Evolutionary conservation across 257 asterid genomes (phyloP), one percentile per base, ranked within the genome.

Genomic region (Linderniella brevidens): DNA sequence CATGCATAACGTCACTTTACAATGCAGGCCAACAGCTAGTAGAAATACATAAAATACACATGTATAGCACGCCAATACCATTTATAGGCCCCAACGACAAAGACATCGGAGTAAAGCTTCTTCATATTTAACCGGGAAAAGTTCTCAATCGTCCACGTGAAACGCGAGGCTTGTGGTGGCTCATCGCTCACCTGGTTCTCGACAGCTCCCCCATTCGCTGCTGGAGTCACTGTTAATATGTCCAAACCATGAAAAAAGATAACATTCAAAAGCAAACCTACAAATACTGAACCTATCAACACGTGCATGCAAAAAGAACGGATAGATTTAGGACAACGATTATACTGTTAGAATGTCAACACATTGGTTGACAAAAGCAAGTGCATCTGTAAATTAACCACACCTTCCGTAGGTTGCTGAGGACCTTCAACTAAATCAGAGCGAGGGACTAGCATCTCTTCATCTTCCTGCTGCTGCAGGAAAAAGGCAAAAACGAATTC

Each of bases 381-480:
- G 13, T 6, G 46, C 41, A 38, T 38, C 12, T 9, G 14, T 38
- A n/a, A 38, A 38, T 38, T 9, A 53, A 55, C 17, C 25, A 46
- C 67, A 78, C 95, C 93, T 84, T 84, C 93, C 93, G 80, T 75
- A 1, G 93, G 93, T n/a, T n/a, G n/a, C 78, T 66, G 95, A 59
- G 95, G 93, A 32, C 90, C 95, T 63, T 84, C 84, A 2, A 74
- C 90, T 35, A 73, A 51, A 55, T 80, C 93, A 39, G 96, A 56
- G 63, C 67, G 93, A 0, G 94, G 97, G 54, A 82, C 94, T 38
- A 86, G 72, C 94, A 79, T 86, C 77, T 82, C 96, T 63, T 86
- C 93, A 38, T 86, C 94, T 61, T 77, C 97, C 58, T 77, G 87
- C 50, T 75, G 79, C 86, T 80, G 32, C 32, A 6, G 32, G 32